A percentile compares a stretch with the other conserved stretches of the same genome.
Evolutionary conservation across 2,329 filamentous ascomycete species (phyloP).

Genomic region (Aspergillus tamarii): DNA sequence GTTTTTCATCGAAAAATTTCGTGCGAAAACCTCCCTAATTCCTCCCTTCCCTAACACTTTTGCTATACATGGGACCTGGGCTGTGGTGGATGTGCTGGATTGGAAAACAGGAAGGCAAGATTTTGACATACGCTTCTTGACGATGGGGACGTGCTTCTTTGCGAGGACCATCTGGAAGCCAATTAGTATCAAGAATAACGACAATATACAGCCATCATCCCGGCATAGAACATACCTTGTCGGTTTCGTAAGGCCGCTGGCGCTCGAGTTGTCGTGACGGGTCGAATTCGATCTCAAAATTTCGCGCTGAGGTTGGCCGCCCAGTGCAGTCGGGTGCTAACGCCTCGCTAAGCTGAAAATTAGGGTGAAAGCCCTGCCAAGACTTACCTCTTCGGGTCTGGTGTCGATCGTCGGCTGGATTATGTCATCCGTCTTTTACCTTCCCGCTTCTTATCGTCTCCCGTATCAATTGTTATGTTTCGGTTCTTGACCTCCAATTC

Average conservation of each 20-base stretch:
- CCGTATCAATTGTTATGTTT: background rate
- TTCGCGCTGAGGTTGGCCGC: constrained; percentile 41
- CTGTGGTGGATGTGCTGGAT: constrained; percentile 7
- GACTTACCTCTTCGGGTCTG: background rate
- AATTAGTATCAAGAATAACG: constrained; percentile 14
- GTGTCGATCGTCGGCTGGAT: background rate
- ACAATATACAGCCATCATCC: background rate
- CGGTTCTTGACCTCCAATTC: background rate
- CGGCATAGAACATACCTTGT: constrained; percentile 42
- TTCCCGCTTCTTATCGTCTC: background rate
- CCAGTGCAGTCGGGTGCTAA: constrained; percentile 33
- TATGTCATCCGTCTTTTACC: background rate
- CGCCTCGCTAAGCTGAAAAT: constrained; percentile 38
- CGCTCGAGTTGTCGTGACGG: constrained; percentile 47
- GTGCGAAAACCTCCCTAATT: background rate
- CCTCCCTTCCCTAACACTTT: background rate
- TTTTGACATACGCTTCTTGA: constrained; percentile 91
- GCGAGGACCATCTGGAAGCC: constrained; percentile 82
- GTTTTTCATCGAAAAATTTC: background rate
- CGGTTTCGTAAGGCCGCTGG: constrained; percentile 49
- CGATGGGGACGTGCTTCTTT: constrained; percentile 99
- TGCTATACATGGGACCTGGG: constrained; percentile 7
- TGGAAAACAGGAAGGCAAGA: constrained; percentile 6
- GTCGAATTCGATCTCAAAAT: constrained; percentile 44
- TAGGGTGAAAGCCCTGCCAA: constrained; percentile 24